A percentile compares a stretch with the other conserved stretches of the same genome.
These are phyloP conservation scores for Juncus effusus DNA, from an alignment of 176 grass and related monocot genomes.

Conservation along the genomic window DNA sequence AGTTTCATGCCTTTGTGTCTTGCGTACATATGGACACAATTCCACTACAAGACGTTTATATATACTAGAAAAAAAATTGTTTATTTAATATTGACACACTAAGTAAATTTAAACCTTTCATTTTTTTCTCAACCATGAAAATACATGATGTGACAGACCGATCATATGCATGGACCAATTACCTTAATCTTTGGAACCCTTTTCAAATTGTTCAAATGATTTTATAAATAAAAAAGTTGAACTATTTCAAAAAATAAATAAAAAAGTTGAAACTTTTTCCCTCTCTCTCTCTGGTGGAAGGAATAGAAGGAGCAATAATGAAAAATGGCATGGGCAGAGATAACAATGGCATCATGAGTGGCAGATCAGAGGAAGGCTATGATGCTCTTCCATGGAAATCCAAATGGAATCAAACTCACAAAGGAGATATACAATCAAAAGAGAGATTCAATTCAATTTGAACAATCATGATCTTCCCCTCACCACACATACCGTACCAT, in stretches of 20 bases:
- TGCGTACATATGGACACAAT: no score
- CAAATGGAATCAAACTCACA: constrained; percentile 16
- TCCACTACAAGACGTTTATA: no score
- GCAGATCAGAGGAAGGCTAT: constrained; percentile 24
- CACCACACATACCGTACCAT: not conserved
- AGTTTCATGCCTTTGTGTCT: no score
- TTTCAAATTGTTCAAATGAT: not conserved
- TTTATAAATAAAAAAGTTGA: not conserved
- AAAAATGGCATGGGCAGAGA: constrained; percentile 20
- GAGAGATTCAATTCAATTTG: constrained; percentile 25
- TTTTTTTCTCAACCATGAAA: no score
- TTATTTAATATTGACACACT: no score
- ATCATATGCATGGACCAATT: no score
- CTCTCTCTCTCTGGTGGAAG: constrained; percentile 14
- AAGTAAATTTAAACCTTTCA: no score
- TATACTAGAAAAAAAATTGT: no score
- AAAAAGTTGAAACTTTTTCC: not conserved
- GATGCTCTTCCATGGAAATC: constrained; percentile 23
- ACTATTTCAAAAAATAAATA: not conserved
- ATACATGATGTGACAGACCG: no score
- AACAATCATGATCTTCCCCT: constrained; percentile 3
- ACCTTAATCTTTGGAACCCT: no score
- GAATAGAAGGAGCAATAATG: constrained; percentile 4
- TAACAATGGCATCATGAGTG: constrained; percentile 18
- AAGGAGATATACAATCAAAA: not conserved